Evolutionary conservation across 2,329 filamentous ascomycete genomes (phyloP), one percentile per base, ranked within the genome.

Genomic region (Geosmithia morbida): DNA sequence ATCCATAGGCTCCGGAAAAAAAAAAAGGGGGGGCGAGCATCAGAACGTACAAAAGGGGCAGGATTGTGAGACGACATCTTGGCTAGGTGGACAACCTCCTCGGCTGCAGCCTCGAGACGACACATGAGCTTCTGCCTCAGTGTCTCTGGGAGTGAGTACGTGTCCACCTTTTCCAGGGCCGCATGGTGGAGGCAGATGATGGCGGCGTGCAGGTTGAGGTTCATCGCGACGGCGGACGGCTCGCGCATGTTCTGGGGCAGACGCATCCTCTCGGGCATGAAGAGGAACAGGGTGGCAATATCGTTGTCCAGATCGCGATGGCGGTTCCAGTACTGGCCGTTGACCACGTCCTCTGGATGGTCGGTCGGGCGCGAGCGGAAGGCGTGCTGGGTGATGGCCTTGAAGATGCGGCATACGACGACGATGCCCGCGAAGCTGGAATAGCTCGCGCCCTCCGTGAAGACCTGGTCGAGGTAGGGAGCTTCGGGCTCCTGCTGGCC

Each of bases 111-210:
- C 44, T 84, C 75, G 53, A 88, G 81, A 46, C 88, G 75, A 26
- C 79, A 71, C 53, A 86, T 79, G 57, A 85, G 89, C 48, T 82
- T 76, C 14, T 79, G 75, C 48, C 80, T 79, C 26, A 92, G 73
- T 29, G 73, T 70, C 1, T 73, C 67, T 0, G 81, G 73, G 47
- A 94, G 65, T 2, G 75, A 72, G 57, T 89, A 73, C 56, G 81
- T 82, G 48, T 88, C 83, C 1, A 83, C 83, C 58, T 85, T 89
- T 63, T 89, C 87, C 8, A 92, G 81, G 1, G 89, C 88, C 1
- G 87, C 85, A 61, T 94, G 87, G 57, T 96, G 89, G 5, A 96
- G 70, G 59, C 87, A 94, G 47, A 96, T 95, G 8, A 85, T 77
- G 1, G 86, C 83, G 1, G 88, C 87, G 57, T 96, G 89, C 2